phyloP scores from a whole-genome alignment of 805 yeast species.

The Yamadazyma tumulicola region DNA sequence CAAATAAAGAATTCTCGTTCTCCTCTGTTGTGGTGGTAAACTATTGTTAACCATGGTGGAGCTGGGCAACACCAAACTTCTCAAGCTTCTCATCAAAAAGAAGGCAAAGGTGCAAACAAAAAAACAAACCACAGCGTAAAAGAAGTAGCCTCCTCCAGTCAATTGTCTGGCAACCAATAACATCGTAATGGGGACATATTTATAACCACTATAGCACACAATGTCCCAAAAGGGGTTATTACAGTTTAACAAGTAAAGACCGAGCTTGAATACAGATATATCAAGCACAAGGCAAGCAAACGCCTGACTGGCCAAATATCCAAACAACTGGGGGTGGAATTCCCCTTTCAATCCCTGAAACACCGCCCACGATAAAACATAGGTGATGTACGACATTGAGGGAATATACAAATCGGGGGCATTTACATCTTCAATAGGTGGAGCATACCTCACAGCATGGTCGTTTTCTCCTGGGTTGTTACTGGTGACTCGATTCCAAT shows the following conservation, averaged over 20 bases:
- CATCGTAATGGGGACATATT: slow-evolving; percentile 77
- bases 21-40: slow-evolving; percentile 64
- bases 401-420: slow-evolving; percentile 98
- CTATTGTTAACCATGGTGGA: slow-evolving; percentile 43
- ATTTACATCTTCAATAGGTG: slow-evolving; percentile 83
- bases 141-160: slow-evolving; percentile 31
- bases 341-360: slow-evolving; percentile 83
- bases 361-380: slow-evolving; percentile 77
- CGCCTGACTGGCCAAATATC: slow-evolving; percentile 81
- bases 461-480: slow-evolving; percentile 15
- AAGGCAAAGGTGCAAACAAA: slow-evolving; percentile 41
- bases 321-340: slow-evolving; percentile 90
- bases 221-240: slow-evolving; percentile 76
- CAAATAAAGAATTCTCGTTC: slow-evolving; percentile 81
- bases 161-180: slow-evolving; percentile 51
- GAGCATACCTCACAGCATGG: slow-evolving; percentile 43
- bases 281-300: slow-evolving; percentile 79
- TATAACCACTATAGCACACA: slow-evolving; percentile 88
- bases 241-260: slow-evolving; percentile 75
- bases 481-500: slow-evolving; percentile 64
- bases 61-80: slow-evolving; percentile 61
- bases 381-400: slow-evolving; percentile 86
- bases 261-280: slow-evolving; percentile 69
- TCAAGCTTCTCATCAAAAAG: slow-evolving; percentile 66
- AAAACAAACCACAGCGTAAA: slow-evolving; percentile 33